Evolutionary conservation across 2,329 filamentous ascomycete genomes (phyloP), one percentile per base, ranked within the genome.

Genomic region (Phoma sp.): DNA sequence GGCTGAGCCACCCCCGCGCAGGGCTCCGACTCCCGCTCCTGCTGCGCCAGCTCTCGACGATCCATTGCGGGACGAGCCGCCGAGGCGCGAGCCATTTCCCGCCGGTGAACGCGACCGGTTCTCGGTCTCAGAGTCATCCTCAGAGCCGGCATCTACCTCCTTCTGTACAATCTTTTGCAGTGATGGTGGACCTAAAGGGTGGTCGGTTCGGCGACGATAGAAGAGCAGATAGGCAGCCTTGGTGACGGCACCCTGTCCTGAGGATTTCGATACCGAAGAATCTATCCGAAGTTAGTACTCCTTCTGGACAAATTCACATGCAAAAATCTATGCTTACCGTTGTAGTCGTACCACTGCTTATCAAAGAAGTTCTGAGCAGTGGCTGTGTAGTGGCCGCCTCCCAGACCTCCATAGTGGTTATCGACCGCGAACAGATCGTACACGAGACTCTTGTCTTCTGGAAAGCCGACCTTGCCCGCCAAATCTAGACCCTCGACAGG

Each of bases 361-460:
- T 96, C 92, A 57, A 90, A 82, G 76, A 96, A 97, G 74, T 96
- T 98, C 79, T 92, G 93, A 35, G 92, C 93, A 74, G 88, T 93
- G 25, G 95, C 95, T 19, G 93, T 98, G 78, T 99, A 99, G 76
- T 99, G 95, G 0, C 95, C 95, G 37, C 95, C 95, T 56, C 92
- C 92, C 33, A 99, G 84, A 27, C 92, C 92, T 57, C 95, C 95
- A 73, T 90, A 96, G 75, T 99, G 95, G 72, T 96, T 94, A 75
- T 99, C 95, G 1, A 99, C 92, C 13, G 89, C 95, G 71, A 99
- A 95, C 29, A 99, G 81, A 74, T 99, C 95, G 70, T 97, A 99
- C 10, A 93, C 81, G 70, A 95, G 85, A 56, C 88, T 82, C 76
- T 96, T 96, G 32, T 89, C 86, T 65, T 94, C 90, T 50, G 88